A percentile compares a stretch with the other conserved stretches of the same genome.
phyloP scores from a whole-genome alignment of 257 asterid species.

The Rubia yunnanensis region DNA sequence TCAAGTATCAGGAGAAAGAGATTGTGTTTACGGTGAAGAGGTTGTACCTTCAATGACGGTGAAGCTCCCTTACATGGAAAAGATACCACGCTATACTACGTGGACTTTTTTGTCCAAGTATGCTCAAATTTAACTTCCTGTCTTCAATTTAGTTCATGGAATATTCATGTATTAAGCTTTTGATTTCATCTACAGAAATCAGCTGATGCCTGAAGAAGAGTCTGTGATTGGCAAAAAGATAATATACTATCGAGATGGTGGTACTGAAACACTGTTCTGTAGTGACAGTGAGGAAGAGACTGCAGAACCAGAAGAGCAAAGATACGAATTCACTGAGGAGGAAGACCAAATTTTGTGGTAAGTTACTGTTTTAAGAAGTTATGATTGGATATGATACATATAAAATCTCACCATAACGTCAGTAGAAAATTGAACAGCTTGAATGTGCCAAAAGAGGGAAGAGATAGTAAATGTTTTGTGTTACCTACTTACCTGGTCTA shows the following conservation, averaged over 20 bases:
- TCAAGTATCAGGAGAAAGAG: slow-evolving; percentile 55
- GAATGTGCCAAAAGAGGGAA: background rate
- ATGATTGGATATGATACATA: background rate
- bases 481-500: background rate
- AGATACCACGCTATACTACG: slow-evolving; percentile 78
- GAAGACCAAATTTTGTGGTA: slow-evolving; percentile 81
- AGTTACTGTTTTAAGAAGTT: background rate
- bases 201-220: slow-evolving; percentile 96
- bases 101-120: slow-evolving; percentile 90
- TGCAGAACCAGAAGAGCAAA: slow-evolving; percentile 47
- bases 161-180: background rate
- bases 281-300: slow-evolving; percentile 97
- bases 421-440: background rate
- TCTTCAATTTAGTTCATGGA: background rate
- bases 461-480: background rate
- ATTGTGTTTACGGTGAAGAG: slow-evolving; percentile 42
- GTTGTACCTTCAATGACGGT: slow-evolving; percentile 46
- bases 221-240: slow-evolving; percentile 86
- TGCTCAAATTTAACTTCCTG: background rate
- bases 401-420: background rate
- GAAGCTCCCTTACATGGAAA: slow-evolving; percentile 61
- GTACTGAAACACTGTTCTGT: slow-evolving; percentile 87
- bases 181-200: slow-evolving; percentile 51
- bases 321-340: slow-evolving; percentile 66
- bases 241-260: slow-evolving; percentile 80